phyloP scores from a whole-genome alignment of 371 early-diverging fungal genomes.

The Mortierella sp. region DNA sequence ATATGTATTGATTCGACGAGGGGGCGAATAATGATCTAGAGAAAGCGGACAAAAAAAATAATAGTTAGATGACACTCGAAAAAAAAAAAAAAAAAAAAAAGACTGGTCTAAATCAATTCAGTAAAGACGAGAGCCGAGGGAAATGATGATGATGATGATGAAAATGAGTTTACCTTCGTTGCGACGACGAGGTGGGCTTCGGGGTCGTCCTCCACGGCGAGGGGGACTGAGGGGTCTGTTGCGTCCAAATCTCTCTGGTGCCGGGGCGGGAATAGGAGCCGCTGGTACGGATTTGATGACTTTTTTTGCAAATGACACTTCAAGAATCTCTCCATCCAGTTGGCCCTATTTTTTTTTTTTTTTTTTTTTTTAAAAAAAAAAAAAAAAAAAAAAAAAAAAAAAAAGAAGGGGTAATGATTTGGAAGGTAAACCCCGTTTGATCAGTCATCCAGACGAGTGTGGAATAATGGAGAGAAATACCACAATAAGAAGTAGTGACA shows the following conservation, averaged over 20 bases:
- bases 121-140: too few species aligned
- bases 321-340: conserved; percentile 61
- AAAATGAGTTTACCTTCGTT: conserved; percentile 27
- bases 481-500: not conserved
- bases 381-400: too few species aligned
- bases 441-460: too few species aligned
- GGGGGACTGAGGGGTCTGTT: conserved; percentile 31
- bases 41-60: not conserved
- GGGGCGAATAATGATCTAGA: conserved; percentile 43
- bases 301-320: conserved; percentile 27
- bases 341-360: conserved; percentile 54
- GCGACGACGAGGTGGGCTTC: conserved; percentile 37
- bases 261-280: conserved; percentile 1
- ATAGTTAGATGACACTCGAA: too few species aligned
- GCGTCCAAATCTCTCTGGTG: conserved; percentile 18
- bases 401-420: too few species aligned
- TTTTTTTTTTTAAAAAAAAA: not conserved
- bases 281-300: not conserved
- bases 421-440: too few species aligned
- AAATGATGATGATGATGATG: too few species aligned
- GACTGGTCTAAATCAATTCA: too few species aligned
- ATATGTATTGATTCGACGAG: conserved; percentile 21
- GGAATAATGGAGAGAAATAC: not conserved
- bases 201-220: conserved; percentile 28
- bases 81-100: not conserved